These are phyloP conservation scores for Penicillium sp. DNA, from an alignment of 2,329 filamentous ascomycete species.

Conservation along the genomic window DNA sequence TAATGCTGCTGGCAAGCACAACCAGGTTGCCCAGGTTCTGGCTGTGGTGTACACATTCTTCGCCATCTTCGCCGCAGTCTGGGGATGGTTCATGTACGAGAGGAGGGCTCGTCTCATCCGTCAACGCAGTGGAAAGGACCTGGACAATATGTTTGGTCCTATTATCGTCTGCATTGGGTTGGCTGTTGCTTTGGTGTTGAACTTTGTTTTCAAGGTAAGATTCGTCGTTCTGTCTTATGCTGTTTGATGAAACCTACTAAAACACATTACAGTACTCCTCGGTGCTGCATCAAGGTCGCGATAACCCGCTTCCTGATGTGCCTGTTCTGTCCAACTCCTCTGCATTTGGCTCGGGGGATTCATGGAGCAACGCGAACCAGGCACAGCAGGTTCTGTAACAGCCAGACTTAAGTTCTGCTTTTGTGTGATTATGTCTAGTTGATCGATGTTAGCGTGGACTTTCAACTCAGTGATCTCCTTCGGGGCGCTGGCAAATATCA, in stretches of 20 bases:
- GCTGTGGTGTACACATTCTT: conserved; percentile 80
- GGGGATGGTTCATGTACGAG: conserved; percentile 84
- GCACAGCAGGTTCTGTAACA: conserved; percentile 22
- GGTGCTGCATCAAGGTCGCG: conserved; percentile 25
- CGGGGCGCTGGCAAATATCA: too few relatives aligned
- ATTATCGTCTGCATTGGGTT: conserved; percentile 76
- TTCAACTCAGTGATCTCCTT: neutral
- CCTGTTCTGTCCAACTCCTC: conserved; percentile 16
- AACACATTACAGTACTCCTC: conserved; percentile 28
- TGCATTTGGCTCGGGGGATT: conserved; percentile 3
- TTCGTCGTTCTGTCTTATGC: neutral
- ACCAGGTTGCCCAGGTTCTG: conserved; percentile 70
- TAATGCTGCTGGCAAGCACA: conserved; percentile 73
- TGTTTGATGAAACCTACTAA: conserved; percentile 12
- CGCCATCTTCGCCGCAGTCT: conserved; percentile 75
- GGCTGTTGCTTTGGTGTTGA: conserved; percentile 72
- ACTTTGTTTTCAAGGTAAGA: conserved; percentile 73
- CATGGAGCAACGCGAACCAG: conserved; percentile 19
- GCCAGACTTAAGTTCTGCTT: neutral
- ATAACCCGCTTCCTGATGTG: conserved; percentile 11
- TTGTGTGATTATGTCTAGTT: neutral
- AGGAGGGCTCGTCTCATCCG: conserved; percentile 73
- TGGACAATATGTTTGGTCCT: conserved; percentile 84
- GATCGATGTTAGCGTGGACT: neutral
- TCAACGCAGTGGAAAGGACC: conserved; percentile 82